A percentile compares a stretch with the other conserved stretches of the same genome.
phyloP scores from a whole-genome alignment of 495 filamentous ascomycete genomes.

The Penicillium mononematosum region DNA sequence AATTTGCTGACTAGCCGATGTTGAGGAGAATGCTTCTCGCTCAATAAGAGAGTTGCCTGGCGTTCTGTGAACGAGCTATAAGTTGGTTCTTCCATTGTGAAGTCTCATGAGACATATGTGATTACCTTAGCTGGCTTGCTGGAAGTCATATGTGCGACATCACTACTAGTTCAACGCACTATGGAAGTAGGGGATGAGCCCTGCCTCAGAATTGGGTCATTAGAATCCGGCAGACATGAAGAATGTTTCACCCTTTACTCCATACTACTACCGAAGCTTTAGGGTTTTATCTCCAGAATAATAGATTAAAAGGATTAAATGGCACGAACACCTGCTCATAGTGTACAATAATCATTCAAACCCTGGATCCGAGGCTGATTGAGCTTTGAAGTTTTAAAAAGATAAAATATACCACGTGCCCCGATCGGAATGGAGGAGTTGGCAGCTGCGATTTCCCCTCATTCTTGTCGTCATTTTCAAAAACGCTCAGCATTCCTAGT shows the following conservation, averaged over 20 bases:
- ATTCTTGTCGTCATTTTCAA: slow-evolving; percentile 12
- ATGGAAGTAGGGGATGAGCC: slow-evolving; percentile 4
- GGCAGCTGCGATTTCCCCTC: slow-evolving; percentile 11
- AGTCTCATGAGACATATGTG: not conserved
- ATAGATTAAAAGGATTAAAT: not conserved
- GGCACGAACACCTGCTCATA: not conserved
- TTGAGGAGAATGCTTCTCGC: not conserved
- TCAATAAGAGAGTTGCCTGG: not conserved
- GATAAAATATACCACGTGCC: slow-evolving; percentile 18
- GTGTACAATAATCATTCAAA: not conserved
- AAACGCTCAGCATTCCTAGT: slow-evolving; percentile 15
- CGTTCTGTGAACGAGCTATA: not conserved
- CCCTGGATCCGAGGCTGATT: not conserved
- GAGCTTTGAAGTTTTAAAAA: not conserved
- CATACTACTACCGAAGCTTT: not conserved
- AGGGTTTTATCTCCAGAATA: not conserved
- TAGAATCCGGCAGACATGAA: not conserved
- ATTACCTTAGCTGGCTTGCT: not conserved
- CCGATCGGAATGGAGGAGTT: slow-evolving; percentile 23
- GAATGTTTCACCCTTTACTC: slow-evolving; percentile 1
- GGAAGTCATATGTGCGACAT: not conserved
- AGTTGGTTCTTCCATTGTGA: not conserved
- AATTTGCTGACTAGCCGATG: slow-evolving; percentile 7
- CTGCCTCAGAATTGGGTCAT: not conserved
- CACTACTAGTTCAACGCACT: not conserved